Base-by-base conservation (phyloP, 208 protist genomes). In the Naegleria fowleri region DNA sequence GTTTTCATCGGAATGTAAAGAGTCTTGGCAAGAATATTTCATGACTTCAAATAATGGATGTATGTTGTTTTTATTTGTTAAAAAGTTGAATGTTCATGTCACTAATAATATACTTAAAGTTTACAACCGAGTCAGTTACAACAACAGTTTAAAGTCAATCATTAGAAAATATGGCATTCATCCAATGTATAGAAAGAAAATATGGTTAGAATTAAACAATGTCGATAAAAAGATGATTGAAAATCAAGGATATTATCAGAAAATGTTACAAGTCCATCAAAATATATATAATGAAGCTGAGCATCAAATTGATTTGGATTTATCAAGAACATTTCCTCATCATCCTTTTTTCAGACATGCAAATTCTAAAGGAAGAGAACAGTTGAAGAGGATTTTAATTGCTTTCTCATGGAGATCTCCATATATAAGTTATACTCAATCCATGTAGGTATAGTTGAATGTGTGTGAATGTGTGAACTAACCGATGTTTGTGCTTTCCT, bases 351-450 rank as follows among this genome's bases (percentile, higher is more conserved):
- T 94, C 16, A 89, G 86, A 25, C 84, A 93, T 38, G 43, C 88
- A 59, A 67, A 67, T 67, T 90, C 93, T 48, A 76, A 86, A 40
- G 79, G 83, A 55, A 90, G 93, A 87, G 55, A 92, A 91, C 84
- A 52, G 38, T 33, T 95, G 6, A 86, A 90, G 41, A 51, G 92
- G 39, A 94, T 95, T 0, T 58, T 95, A 33, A 85, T 86, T 39
- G 94, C 94, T 0, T 95, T 95, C 40, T 94, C 93, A 1, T 91
- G 92, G 90, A 86, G 94, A 40, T 95, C 95, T 76, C 11, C 25
- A 55, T 91, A 91, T 22, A 85, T 95, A 22, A 92, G 93, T n/a
- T 95, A 95, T 91, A 93, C 92, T 83, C 93, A 95, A 67, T 92
- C 85, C 43, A 95, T 95, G 43, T 48, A 48, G 43, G 43, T 48